A percentile compares a stretch with the other conserved stretches of the same genome.
phyloP scores from a whole-genome alignment of 805 yeast genomes.

The Saturnispora quitensis region DNA sequence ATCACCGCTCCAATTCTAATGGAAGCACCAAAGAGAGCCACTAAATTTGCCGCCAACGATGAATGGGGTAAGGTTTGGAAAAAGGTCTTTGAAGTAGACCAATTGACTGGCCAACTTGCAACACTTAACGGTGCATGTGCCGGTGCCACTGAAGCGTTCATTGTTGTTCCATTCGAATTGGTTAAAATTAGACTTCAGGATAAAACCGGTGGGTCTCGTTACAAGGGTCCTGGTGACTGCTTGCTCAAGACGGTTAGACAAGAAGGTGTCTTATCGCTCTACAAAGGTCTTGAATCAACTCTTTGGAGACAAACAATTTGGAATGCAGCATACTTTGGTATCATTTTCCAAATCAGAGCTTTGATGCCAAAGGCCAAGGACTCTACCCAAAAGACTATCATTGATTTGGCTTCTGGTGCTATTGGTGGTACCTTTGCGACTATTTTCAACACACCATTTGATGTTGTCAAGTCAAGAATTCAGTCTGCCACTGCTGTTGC shows the following conservation, averaged over 20 bases:
- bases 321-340: constrained; percentile 98
- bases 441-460: constrained; percentile 91
- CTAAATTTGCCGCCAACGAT: constrained; percentile 96
- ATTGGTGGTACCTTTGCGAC: constrained; percentile 98
- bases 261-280: constrained; percentile 76
- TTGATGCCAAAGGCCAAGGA: constrained; percentile 71
- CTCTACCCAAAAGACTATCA: constrained; percentile 65
- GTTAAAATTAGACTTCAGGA: constrained; percentile 94
- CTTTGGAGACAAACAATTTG: constrained; percentile 94
- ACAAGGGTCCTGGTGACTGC: constrained; percentile 79
- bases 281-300: constrained; percentile 94
- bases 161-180: constrained; percentile 95
- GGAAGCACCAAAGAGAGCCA: constrained; percentile 99
- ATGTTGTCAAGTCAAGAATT: constrained; percentile 93
- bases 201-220: constrained; percentile 45
- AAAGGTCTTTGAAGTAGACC: constrained; percentile 53
- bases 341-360: constrained; percentile 76
- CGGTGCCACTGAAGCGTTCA: constrained; percentile 94
- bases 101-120: constrained; percentile 75
- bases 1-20: constrained; percentile 92
- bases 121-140: constrained; percentile 95
- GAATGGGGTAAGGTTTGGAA: constrained; percentile 87
- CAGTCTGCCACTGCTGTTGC: constrained; percentile 60
- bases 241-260: constrained; percentile 57
- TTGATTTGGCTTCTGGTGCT: constrained; percentile 86